Evolutionary conservation across 179 eudicot genomes (phyloP), one percentile per base, ranked within the genome.

Genomic region (Patellifolia procumbens): DNA sequence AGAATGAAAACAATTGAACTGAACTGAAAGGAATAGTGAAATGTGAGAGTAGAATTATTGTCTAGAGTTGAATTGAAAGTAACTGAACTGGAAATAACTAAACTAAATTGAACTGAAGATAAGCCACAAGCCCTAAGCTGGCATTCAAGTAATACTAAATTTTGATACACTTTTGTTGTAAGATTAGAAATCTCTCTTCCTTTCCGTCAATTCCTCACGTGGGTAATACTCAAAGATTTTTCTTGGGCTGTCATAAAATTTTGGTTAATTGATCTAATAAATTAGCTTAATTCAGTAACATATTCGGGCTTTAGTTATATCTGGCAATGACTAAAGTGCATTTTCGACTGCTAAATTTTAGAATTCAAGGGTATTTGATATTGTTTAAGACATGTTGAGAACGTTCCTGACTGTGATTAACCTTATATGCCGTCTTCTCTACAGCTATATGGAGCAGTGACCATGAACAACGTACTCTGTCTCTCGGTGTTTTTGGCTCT

Each of bases 381-480:
- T 5, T 5, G 20, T 63, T 16, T 34, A 3, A 34, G 39, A 32
- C 45, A 17, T n/a, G n/a, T n/a, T 34, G 5, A 19, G 26, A 63
- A 20, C 13, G 20, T 32, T 17, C 13, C 11, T 6, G 45, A 16
- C 22, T 63, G 31, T 24, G 10, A 7, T 63, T 19, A 2, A 29
- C 43, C 2, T 19, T n/a, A n/a, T 6, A 49, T 64, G 7, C n/a
- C 35, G 29, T 80, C 29, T 71, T 70, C 17, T 53, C 56, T 86
- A 83, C 90, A 94, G 98, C 9, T 94, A 76, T 92, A 92, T 68
- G 98, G 98, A 58, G 88, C 94, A 3, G 98, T 83, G 76, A 94
- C 98, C 5, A 92, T 94, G 97, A 94, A 94, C 88, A 94, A 94
- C 59, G 78, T 86, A 52, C 91, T 94, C 10, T 91, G 97, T 74